A percentile compares a stretch with the other conserved stretches of the same genome.
Evolutionary conservation across 257 asterid genomes (phyloP).

Genomic region (Solanum etuberosum): DNA sequence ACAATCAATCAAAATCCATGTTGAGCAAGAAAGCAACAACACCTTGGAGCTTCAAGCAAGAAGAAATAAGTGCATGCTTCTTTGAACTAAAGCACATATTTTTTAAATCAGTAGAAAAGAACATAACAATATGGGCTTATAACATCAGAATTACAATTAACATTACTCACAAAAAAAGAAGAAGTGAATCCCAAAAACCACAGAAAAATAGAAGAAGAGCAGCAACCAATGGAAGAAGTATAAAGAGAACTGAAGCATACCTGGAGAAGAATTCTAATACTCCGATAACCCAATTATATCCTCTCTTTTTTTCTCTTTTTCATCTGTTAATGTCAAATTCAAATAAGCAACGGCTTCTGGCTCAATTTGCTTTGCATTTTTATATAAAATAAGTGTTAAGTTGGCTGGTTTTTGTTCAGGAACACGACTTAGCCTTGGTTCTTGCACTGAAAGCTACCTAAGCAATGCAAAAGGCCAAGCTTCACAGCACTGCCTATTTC

Average conservation of each 20-base stretch:
- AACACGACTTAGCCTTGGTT: neutral
- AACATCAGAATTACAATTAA: neutral
- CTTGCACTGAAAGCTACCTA: neutral
- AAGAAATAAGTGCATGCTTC: neutral
- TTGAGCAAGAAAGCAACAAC: neutral
- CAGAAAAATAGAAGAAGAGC: neutral
- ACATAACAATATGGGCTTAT: neutral
- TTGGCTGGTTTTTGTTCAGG: neutral
- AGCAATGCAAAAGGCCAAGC: neutral
- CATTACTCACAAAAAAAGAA: neutral
- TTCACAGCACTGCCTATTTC: neutral
- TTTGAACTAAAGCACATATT: neutral
- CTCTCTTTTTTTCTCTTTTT: neutral
- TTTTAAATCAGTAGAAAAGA: neutral
- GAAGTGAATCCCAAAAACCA: neutral
- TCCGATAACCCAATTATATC: neutral
- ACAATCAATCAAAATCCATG: neutral
- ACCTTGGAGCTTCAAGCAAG: neutral
- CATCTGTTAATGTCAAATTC: neutral
- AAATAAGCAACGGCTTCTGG: neutral
- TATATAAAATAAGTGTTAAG: neutral
- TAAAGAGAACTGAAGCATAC: neutral
- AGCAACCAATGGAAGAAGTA: neutral
- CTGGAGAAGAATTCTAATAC: neutral
- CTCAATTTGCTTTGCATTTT: neutral